These are phyloP conservation scores for Niveomyces coronatus DNA, from an alignment of 2,329 filamentous ascomycete genomes.

Conservation along the genomic window DNA sequence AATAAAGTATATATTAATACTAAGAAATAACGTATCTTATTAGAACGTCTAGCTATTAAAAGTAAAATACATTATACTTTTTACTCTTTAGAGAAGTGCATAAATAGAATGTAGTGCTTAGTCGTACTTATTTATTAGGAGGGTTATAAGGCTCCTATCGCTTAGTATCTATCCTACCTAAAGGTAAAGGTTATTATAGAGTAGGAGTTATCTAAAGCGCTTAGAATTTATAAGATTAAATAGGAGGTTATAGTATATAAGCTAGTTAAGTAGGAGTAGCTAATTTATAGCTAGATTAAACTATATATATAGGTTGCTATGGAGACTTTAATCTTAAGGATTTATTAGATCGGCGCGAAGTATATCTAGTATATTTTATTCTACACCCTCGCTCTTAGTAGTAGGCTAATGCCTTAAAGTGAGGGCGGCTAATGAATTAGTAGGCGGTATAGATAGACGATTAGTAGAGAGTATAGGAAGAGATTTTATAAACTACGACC, in stretches of 20 bases:
- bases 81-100: slow-evolving; percentile 1
- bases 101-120: neutral
- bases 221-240: neutral
- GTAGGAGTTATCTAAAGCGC: slow-evolving; percentile 1
- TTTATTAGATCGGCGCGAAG: slow-evolving; percentile 1
- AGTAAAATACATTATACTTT: neutral
- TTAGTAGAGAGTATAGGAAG: neutral
- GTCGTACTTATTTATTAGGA: neutral
- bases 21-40: neutral
- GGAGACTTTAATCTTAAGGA: slow-evolving; percentile 1
- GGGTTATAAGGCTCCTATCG: neutral
- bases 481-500: slow-evolving; percentile 1
- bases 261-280: neutral
- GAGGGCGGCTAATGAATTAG: neutral
- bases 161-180: neutral
- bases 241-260: slow-evolving; percentile 1
- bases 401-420: neutral
- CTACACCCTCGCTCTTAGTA: neutral
- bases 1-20: neutral
- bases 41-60: neutral
- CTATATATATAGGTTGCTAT: neutral
- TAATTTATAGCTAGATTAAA: slow-evolving; percentile 1
- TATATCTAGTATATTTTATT: neutral
- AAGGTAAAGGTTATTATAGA: neutral
- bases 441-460: neutral